A percentile compares a stretch with the other conserved stretches of the same genome.
phyloP scores from a whole-genome alignment of 495 filamentous ascomycete genomes.

The Thermothielavioides terrestris region DNA sequence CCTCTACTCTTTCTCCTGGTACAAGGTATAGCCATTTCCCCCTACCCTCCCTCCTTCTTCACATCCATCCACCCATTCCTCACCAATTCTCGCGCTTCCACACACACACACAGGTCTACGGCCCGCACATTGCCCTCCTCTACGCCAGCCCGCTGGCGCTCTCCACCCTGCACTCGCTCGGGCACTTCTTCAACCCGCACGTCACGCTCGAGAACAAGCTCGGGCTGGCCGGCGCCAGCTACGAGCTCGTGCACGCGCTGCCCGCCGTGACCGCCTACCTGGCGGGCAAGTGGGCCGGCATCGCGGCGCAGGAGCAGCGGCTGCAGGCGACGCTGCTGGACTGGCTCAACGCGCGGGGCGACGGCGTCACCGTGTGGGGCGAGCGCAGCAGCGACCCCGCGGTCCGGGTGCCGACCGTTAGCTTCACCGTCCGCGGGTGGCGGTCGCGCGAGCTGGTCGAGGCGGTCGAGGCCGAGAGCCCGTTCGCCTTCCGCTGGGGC shows the following conservation, averaged over 20 bases:
- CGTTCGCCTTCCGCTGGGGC: slow-evolving; percentile 58
- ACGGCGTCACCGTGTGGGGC: slow-evolving; percentile 50
- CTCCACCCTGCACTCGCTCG: slow-evolving; percentile 43
- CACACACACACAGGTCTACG: slow-evolving; percentile 42
- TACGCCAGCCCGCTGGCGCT: slow-evolving; percentile 49
- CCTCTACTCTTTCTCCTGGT: slow-evolving; percentile 69
- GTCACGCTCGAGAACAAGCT: slow-evolving; percentile 53
- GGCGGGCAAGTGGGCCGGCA: slow-evolving; percentile 39
- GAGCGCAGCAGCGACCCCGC: slow-evolving; percentile 35
- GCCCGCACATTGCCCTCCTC: slow-evolving; percentile 59
- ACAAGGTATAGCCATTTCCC: slow-evolving; percentile 42
- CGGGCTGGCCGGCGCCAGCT: slow-evolving; percentile 54
- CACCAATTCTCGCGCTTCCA: too few species aligned
- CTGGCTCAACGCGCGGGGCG: slow-evolving; percentile 39
- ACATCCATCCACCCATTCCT: not conserved
- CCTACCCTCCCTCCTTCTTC: not conserved
- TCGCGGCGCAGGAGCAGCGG: slow-evolving; percentile 50
- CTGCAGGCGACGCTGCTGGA: slow-evolving; percentile 49
- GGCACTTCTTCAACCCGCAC: slow-evolving; percentile 59
- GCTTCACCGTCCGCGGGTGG: slow-evolving; percentile 52
- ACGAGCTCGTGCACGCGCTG: slow-evolving; percentile 56
- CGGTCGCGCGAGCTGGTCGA: slow-evolving; percentile 52
- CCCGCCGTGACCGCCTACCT: slow-evolving; percentile 51
- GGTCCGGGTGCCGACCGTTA: slow-evolving; percentile 54
- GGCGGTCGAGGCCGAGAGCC: slow-evolving; percentile 44